phyloP scores from a whole-genome alignment of 345 rosid species.

The Crucihimalaya himalaica region DNA sequence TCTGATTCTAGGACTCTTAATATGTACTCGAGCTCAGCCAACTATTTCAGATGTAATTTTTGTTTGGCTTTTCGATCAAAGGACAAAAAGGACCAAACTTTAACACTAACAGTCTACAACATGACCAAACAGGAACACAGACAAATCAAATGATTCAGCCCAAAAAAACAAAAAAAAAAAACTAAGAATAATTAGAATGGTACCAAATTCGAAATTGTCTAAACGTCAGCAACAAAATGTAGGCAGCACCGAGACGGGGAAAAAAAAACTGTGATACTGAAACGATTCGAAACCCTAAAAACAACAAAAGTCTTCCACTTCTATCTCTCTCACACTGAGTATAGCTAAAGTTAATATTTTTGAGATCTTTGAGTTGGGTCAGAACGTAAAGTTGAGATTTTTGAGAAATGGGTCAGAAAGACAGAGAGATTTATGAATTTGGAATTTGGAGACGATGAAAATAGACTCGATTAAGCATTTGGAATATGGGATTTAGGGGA shows the following conservation, averaged over 20 bases:
- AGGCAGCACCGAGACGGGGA: not conserved
- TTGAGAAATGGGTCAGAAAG: conserved; percentile 21
- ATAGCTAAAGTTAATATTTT: conserved; percentile 11
- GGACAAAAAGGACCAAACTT: conserved; percentile 31
- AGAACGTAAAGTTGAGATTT: conserved; percentile 15
- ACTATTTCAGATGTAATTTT: not conserved
- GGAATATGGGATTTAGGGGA: not conserved
- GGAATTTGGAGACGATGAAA: not conserved
- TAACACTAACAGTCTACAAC: conserved; percentile 1
- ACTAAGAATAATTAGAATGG: not conserved
- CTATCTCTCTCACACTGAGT: not conserved
- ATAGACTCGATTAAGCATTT: not conserved
- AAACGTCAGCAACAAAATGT: conserved; percentile 5
- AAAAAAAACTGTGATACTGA: not conserved
- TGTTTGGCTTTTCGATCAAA: not conserved
- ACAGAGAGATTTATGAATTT: not conserved
- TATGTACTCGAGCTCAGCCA: not conserved
- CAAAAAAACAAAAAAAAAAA: not conserved
- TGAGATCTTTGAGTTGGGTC: conserved; percentile 26
- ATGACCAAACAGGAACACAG: conserved; percentile 17
- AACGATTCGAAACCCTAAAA: conserved; percentile 31
- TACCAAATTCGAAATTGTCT: conserved; percentile 15
- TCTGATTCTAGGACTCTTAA: not conserved
- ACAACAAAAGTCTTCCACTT: conserved; percentile 11
- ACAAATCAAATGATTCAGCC: conserved; percentile 26